These are phyloP conservation scores for Stagonosporopsis tanaceti DNA, from an alignment of 2,329 filamentous ascomycete genomes.

Conservation along the genomic window DNA sequence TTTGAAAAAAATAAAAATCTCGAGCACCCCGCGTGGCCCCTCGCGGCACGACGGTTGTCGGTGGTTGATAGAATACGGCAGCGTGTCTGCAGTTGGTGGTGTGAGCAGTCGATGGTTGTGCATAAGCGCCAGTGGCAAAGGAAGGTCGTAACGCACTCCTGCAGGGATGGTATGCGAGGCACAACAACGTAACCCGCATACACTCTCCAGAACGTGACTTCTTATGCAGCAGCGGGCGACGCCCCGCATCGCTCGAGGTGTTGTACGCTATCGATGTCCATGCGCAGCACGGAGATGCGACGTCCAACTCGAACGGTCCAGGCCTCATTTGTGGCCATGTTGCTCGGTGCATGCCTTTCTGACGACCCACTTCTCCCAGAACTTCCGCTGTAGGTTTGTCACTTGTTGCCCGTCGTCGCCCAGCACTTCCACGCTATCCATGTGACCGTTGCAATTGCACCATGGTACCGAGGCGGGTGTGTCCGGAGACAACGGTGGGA, in stretches of 20 bases:
- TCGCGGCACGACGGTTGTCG: neutral
- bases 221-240: slow-evolving; percentile 14
- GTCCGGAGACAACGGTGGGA: slow-evolving; percentile 55
- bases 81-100: slow-evolving; percentile 4
- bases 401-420: slow-evolving; percentile 59
- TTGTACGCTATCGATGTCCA: neutral
- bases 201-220: slow-evolving; percentile 22
- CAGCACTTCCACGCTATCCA: slow-evolving; percentile 55
- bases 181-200: slow-evolving; percentile 26
- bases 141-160: slow-evolving; percentile 16
- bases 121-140: slow-evolving; percentile 32
- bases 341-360: slow-evolving; percentile 55
- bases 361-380: slow-evolving; percentile 65
- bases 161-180: slow-evolving; percentile 25
- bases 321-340: slow-evolving; percentile 48
- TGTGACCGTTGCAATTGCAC: slow-evolving; percentile 55
- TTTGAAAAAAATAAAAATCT: neutral
- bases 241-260: slow-evolving; percentile 4
- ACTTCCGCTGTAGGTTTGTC: slow-evolving; percentile 59
- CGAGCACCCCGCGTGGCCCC: slow-evolving; percentile 1
- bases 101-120: slow-evolving; percentile 26
- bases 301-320: neutral
- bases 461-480: slow-evolving; percentile 57
- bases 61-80: slow-evolving; percentile 2
- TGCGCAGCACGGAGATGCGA: neutral